phyloP scores from a whole-genome alignment of 1,284 basidiomycete species.

The Malassezia furfur region DNA sequence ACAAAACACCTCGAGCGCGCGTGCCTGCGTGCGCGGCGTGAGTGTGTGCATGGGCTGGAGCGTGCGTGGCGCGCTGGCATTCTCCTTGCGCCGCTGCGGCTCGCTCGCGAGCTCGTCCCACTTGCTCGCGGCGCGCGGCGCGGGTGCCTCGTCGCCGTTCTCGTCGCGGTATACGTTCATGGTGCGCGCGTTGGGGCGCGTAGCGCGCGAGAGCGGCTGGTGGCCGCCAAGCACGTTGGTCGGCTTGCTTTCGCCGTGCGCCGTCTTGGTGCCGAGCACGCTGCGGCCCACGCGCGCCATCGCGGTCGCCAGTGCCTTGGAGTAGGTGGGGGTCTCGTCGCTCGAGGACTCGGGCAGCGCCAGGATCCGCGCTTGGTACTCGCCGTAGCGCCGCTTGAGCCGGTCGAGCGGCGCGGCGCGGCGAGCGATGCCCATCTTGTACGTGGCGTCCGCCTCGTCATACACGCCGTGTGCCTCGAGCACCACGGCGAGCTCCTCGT shows the following conservation, averaged over 20 bases:
- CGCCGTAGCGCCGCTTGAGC: conserved; percentile 69
- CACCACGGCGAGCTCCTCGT: conserved; percentile 72
- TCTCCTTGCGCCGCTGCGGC: conserved; percentile 32
- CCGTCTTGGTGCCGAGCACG: conserved; percentile 35
- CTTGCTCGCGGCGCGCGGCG: conserved; percentile 4
- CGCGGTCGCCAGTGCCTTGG: conserved; percentile 30
- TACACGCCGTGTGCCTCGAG: conserved; percentile 63
- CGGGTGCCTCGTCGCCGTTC: conserved; percentile 5
- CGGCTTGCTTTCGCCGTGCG: conserved; percentile 11
- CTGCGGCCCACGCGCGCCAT: conserved; percentile 35
- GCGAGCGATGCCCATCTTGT: conserved; percentile 70
- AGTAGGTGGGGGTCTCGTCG: conserved; percentile 19
- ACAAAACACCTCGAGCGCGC: conserved; percentile 35
- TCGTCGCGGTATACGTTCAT: conserved; percentile 18
- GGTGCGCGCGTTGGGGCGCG: conserved; percentile 10
- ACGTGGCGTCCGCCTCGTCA: conserved; percentile 61
- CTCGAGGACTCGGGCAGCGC: conserved; percentile 7
- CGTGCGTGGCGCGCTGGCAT: conserved; percentile 4
- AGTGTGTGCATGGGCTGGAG: conserved; percentile 2
- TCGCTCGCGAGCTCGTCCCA: conserved; percentile 32
- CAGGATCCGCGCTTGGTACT: conserved; percentile 62
- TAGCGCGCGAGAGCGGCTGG: conserved; percentile 7
- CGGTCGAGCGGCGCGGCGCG: conserved; percentile 72
- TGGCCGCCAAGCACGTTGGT: conserved; percentile 15
- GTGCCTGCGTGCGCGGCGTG: conserved; percentile 12